A percentile compares a stretch with the other conserved stretches of the same genome.
Evolutionary conservation across 75 land plant species (phyloP).

Genomic region (Pinus tabuliformis): DNA sequence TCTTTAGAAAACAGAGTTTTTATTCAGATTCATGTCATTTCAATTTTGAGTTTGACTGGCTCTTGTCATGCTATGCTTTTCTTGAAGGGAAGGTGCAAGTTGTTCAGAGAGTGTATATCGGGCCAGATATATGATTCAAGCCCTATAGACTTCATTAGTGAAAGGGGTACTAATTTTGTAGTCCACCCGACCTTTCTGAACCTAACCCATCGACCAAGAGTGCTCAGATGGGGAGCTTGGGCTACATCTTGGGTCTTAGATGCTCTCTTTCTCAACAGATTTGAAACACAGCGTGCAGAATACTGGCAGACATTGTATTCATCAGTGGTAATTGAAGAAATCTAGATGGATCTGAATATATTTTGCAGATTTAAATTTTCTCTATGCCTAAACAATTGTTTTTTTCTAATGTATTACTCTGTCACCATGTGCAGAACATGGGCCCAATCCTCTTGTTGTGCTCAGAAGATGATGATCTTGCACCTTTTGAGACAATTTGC

Average conservation of each 20-base stretch:
- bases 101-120: slow-evolving; percentile 58
- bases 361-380: neutral
- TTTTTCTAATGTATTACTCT: neutral
- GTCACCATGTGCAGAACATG: slow-evolving; percentile 39
- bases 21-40: neutral
- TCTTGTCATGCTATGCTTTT: neutral
- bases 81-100: slow-evolving; percentile 53
- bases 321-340: slow-evolving; percentile 53
- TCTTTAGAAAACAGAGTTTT: neutral
- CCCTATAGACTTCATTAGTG: slow-evolving; percentile 83
- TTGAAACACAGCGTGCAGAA: slow-evolving; percentile 78
- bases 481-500: slow-evolving; percentile 52
- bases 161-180: slow-evolving; percentile 61
- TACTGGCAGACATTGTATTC: slow-evolving; percentile 79
- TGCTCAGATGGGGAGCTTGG: slow-evolving; percentile 49
- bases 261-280: slow-evolving; percentile 58
- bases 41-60: neutral
- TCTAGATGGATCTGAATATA: neutral
- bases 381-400: neutral
- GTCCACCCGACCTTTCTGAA: slow-evolving; percentile 48
- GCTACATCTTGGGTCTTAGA: slow-evolving; percentile 61
- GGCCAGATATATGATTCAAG: slow-evolving; percentile 92
- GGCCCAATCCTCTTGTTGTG: slow-evolving; percentile 81
- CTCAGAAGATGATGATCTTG: slow-evolving; percentile 82
- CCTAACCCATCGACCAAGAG: slow-evolving; percentile 39